phyloP scores from a whole-genome alignment of 2,329 filamentous ascomycete species.

The Stagonosporopsis chrysanthemi region DNA sequence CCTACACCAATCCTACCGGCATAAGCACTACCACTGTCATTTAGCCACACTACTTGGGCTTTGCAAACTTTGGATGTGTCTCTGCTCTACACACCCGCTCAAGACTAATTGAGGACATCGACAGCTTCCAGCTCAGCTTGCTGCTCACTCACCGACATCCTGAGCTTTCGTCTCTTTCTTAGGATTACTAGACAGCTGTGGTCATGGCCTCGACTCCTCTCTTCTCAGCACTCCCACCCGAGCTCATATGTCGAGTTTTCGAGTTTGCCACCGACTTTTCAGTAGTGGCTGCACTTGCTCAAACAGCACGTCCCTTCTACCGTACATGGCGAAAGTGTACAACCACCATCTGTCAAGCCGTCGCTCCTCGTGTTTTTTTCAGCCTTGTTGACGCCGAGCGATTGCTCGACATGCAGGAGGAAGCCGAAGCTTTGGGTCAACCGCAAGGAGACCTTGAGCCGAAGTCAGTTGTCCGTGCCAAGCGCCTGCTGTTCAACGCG shows the following conservation, averaged over 20 bases:
- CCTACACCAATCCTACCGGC: no score
- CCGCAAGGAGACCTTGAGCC: neutral
- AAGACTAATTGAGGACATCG: neutral
- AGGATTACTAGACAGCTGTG: neutral
- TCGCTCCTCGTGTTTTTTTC: slow-evolving; percentile 17
- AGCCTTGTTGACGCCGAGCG: neutral
- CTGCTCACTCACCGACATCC: neutral
- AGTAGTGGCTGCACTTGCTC: slow-evolving; percentile 25
- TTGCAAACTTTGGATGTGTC: neutral
- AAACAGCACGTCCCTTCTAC: slow-evolving; percentile 26
- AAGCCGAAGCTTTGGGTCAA: neutral
- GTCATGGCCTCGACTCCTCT: slow-evolving; percentile 14
- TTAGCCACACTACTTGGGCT: neutral
- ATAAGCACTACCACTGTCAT: neutral
- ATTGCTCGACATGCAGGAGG: slow-evolving; percentile 1
- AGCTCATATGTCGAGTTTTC: slow-evolving; percentile 28
- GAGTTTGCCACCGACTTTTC: slow-evolving; percentile 25
- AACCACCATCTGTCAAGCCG: slow-evolving; percentile 22
- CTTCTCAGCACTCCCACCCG: slow-evolving; percentile 23
- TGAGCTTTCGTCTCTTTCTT: neutral
- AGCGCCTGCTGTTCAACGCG: slow-evolving; percentile 21
- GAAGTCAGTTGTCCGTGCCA: slow-evolving; percentile 15
- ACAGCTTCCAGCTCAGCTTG: neutral
- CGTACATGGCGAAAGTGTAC: slow-evolving; percentile 22
- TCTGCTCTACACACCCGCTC: neutral